Evolutionary conservation across 805 yeast genomes (phyloP).

Genomic region (Ogataea siamensis): DNA sequence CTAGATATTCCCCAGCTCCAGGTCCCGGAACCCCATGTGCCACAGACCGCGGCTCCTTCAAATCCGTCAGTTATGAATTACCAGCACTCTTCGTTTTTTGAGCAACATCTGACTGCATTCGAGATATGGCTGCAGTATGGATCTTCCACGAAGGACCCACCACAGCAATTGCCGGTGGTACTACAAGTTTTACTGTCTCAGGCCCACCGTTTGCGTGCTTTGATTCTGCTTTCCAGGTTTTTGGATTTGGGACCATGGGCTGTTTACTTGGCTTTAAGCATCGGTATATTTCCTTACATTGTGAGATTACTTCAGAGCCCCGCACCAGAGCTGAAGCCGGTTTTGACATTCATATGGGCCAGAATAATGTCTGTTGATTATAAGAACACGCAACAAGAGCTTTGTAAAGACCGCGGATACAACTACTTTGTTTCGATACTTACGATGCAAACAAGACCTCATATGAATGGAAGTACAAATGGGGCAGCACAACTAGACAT

Average conservation of each 20-base stretch:
- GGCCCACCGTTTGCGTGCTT: conserved; percentile 87
- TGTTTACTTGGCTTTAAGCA: conserved; percentile 84
- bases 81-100: conserved; percentile 91
- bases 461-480: conserved; percentile 6
- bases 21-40: conserved; percentile 22
- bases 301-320: conserved; percentile 88
- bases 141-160: conserved; percentile 78
- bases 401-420: conserved; percentile 87
- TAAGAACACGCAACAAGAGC: conserved; percentile 84
- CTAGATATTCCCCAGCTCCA: conserved; percentile 33
- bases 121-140: conserved; percentile 95
- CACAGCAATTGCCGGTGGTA: conserved; percentile 93
- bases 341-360: conserved; percentile 95
- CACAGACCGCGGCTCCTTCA: conserved; percentile 13
- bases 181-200: conserved; percentile 90
- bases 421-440: conserved; percentile 82
- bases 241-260: conserved; percentile 98
- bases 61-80: conserved; percentile 43
- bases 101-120: conserved; percentile 93
- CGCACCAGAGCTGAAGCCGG: conserved; percentile 92
- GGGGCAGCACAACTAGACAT: conserved; percentile 23
- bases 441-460: conserved; percentile 38
- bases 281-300: conserved; percentile 95
- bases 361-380: conserved; percentile 95
- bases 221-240: conserved; percentile 78